These are phyloP conservation scores for Calonectria pteridis DNA, from an alignment of 2,329 filamentous ascomycete genomes.

Conservation along the genomic window DNA sequence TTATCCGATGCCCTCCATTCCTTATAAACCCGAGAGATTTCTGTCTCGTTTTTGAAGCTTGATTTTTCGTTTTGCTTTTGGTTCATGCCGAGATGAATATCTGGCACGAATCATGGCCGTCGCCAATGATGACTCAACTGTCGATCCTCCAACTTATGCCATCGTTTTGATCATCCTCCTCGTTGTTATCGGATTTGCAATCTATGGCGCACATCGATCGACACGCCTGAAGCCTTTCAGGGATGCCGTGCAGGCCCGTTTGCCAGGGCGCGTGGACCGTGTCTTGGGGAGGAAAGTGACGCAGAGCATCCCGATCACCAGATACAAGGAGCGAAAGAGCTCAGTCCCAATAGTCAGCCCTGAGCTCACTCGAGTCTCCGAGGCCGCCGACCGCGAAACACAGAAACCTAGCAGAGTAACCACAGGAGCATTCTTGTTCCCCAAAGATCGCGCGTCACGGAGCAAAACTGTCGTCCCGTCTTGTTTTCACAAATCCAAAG, in stretches of 20 bases:
- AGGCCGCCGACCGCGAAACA: no score
- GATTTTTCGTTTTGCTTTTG: not conserved
- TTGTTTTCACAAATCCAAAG: not conserved
- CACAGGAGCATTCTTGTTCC: not conserved
- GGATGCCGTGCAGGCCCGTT: not conserved
- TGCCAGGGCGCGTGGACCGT: not conserved
- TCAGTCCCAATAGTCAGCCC: not conserved
- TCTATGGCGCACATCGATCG: not conserved
- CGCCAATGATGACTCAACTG: not conserved
- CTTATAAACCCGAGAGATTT: not conserved
- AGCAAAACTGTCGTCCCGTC: no score
- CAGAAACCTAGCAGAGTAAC: no score
- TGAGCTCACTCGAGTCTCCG: not conserved
- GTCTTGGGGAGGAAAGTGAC: not conserved
- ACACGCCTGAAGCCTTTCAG: not conserved
- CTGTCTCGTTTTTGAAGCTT: not conserved
- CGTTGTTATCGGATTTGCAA: not conserved
- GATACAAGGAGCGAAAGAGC: not conserved
- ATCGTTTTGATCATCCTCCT: not conserved
- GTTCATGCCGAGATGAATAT: not conserved
- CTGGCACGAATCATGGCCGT: not conserved
- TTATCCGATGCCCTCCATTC: not conserved
- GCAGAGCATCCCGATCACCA: not conserved
- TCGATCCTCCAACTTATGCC: conserved; percentile 1
- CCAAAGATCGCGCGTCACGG: not conserved